Base-by-base conservation (phyloP, 2,329 filamentous ascomycete species). In the Beauveria sp. region DNA sequence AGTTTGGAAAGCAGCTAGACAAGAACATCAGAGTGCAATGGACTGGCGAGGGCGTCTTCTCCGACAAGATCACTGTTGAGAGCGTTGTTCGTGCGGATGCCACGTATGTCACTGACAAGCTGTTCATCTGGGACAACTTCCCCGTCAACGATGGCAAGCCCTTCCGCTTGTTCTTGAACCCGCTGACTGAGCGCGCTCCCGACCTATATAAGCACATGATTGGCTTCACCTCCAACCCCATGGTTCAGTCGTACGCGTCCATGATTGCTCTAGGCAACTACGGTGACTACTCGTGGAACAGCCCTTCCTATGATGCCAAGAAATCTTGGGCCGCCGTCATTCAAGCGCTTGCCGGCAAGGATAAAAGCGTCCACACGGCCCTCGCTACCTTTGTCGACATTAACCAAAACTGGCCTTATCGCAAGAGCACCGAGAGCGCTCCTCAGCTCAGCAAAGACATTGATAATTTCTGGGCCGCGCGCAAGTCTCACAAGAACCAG, bases 41-140 rank as follows among this genome's bases (percentile, higher is more conserved):
- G 63, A 65, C 63, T 1, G 63, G 63, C 20, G 63, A 65, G 43
- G 63, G 60, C 20, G 60, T 61, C 51, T 63, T 65, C 30, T 65
- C 63, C 7, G 49, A 56, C 56, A 49, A 46, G 22, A 61, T 63
- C 28, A 65, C 63, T 18, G 59, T 57, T 10, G 62, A 65, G 38
- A 62, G 62, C 38, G 63, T 61, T 30, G 42, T 55, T 5, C 56
- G 56, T 7, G 62, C 63, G 16, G 57, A 46, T 30, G 10, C 60
- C 2, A 63, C 50, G n/a, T 63, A 65, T 28, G 62, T 60, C 40
- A 65, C 62, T 12, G 60, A 63, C 55, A 63, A 65, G 40, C 63
- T 65, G 8, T 65, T 60, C 52, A 61, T 65, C 38, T 65, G 63
- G 63, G 63, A 65, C 56, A 65, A 65, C 57, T 63, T 65, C 42